A percentile compares a stretch with the other conserved stretches of the same genome.
These are phyloP conservation scores for Adansonia madagascariensis DNA, from an alignment of 441 rosid genomes.

Conservation along the genomic window DNA sequence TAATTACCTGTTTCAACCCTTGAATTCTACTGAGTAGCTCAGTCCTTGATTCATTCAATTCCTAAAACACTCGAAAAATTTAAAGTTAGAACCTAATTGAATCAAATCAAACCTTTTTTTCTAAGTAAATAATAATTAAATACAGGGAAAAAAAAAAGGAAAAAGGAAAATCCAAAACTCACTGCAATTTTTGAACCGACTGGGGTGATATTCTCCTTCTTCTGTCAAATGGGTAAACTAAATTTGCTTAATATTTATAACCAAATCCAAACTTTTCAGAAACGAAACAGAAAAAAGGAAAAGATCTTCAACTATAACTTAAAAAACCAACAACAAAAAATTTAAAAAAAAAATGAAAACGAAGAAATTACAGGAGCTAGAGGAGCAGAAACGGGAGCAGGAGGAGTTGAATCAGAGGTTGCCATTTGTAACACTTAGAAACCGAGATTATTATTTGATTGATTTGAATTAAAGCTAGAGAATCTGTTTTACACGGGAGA, in stretches of 20 bases:
- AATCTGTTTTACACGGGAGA: not conserved
- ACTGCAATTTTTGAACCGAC: constrained; percentile 70
- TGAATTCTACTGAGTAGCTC: constrained; percentile 82
- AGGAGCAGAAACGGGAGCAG: constrained; percentile 48
- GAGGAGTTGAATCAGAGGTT: constrained; percentile 46
- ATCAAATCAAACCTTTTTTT: constrained; percentile 3
- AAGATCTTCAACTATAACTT: not conserved
- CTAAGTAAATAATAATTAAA: not conserved
- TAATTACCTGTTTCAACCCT: constrained; percentile 77
- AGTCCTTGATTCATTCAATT: constrained; percentile 78
- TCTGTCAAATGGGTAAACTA: constrained; percentile 47
- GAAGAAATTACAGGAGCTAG: constrained; percentile 36
- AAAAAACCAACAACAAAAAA: not conserved
- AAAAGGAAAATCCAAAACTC: constrained; percentile 9
- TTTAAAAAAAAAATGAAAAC: not conserved
- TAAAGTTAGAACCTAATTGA: not conserved
- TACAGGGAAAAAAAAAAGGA: not conserved
- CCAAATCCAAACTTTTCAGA: not conserved
- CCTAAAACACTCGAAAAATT: constrained; percentile 39
- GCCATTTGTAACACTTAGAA: constrained; percentile 44
- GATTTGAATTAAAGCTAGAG: constrained; percentile 1
- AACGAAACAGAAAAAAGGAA: not conserved
- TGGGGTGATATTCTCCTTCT: constrained; percentile 61
- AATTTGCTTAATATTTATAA: constrained; percentile 12
- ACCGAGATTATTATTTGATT: not conserved